These are phyloP conservation scores for Neospora caninum DNA, from an alignment of 169 alveolate genomes.

Conservation along the genomic window DNA sequence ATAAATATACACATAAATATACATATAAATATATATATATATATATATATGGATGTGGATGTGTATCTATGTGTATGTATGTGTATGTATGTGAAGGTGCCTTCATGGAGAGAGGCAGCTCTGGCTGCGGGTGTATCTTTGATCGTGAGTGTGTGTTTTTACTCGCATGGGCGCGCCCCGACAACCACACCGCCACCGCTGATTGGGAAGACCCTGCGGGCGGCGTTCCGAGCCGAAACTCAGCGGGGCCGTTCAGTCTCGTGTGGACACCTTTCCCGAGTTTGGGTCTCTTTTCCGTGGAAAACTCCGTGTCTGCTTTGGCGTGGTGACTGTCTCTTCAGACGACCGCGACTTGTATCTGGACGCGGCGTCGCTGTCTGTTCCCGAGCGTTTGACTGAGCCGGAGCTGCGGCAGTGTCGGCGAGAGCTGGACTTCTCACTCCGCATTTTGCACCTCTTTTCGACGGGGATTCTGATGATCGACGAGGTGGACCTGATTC, in stretches of 20 bases:
- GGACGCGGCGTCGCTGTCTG: constrained; percentile 29
- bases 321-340: not conserved
- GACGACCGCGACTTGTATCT: constrained; percentile 6
- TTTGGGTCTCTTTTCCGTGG: no score
- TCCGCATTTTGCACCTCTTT: constrained; percentile 53
- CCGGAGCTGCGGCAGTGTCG: constrained; percentile 47
- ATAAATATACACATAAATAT: no score
- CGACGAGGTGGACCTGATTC: constrained; percentile 90
- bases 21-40: no score
- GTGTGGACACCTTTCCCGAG: not conserved
- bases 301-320: not conserved
- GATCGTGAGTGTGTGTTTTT: no score
- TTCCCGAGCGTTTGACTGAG: constrained; percentile 48
- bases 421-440: constrained; percentile 52
- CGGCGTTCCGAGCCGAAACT: no score
- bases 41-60: no score
- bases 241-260: not conserved
- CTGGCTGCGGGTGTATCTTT: no score
- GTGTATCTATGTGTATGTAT: not conserved
- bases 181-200: no score
- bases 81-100: not conserved
- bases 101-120: no score
- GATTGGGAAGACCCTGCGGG: no score
- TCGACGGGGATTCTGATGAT: constrained; percentile 81
- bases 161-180: no score